Conservation (phyloP, 306 rosid genomes). For the Medicago lupulina region DNA sequence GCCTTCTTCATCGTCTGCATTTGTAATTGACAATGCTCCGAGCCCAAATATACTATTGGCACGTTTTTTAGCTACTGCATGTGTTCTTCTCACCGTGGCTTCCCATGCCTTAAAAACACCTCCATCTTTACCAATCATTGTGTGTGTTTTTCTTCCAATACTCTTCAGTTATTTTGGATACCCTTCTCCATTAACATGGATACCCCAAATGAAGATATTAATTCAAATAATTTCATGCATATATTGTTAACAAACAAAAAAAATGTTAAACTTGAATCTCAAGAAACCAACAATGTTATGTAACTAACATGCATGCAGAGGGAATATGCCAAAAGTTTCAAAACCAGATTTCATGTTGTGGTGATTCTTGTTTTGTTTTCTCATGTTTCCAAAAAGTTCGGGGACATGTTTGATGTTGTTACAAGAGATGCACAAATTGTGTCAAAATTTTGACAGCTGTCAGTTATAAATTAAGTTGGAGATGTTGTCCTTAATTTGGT, state of each 20-base stretch:
- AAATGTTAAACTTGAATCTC: neutral
- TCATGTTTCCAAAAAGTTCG: conserved; percentile 41
- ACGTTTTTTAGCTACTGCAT: conserved; percentile 77
- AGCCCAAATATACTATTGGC: conserved; percentile 87
- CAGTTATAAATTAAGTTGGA: conserved; percentile 39
- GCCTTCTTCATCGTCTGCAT: conserved; percentile 43
- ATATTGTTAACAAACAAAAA: conserved; percentile 15
- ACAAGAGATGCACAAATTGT: conserved; percentile 24
- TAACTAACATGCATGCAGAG: conserved; percentile 19
- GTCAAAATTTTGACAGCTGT: conserved; percentile 42
- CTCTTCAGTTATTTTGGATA: conserved; percentile 22
- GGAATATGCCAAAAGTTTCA: conserved; percentile 2
- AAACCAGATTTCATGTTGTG: conserved; percentile 43
- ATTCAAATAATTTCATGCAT: conserved; percentile 21
- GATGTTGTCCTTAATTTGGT: conserved; percentile 35
- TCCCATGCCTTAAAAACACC: conserved; percentile 95
- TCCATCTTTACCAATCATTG: conserved; percentile 71
- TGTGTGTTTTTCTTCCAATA: neutral
- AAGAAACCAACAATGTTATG: conserved; percentile 7
- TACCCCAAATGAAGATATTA: conserved; percentile 40
- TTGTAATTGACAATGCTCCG: conserved; percentile 52
- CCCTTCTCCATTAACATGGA: conserved; percentile 25
- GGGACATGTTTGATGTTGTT: conserved; percentile 37
- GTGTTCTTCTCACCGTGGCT: conserved; percentile 80
- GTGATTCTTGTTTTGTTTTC: conserved; percentile 35